These are phyloP conservation scores for Candida saitoana DNA, from an alignment of 805 yeast genomes.

Conservation along the genomic window DNA sequence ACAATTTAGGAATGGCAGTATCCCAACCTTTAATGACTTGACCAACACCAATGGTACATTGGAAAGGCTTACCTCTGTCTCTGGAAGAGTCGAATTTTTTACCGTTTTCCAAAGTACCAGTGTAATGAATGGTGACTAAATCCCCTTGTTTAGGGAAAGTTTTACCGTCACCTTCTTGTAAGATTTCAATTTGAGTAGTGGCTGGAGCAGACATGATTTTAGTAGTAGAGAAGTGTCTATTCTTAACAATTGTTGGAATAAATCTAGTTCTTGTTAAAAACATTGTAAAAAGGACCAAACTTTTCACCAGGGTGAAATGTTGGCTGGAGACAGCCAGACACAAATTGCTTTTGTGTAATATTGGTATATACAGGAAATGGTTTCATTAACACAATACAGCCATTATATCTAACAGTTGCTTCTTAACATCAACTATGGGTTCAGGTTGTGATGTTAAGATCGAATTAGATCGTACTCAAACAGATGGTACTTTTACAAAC, in stretches of 20 bases:
- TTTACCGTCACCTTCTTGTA: slow-evolving; percentile 72
- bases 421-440: not conserved
- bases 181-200: slow-evolving; percentile 38
- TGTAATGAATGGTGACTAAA: slow-evolving; percentile 88
- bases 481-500: slow-evolving; percentile 45
- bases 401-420: too few species aligned
- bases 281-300: too few species aligned
- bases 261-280: slow-evolving; percentile 1
- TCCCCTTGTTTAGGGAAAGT: slow-evolving; percentile 87
- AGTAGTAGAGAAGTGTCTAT: slow-evolving; percentile 1
- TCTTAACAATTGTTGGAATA: not conserved
- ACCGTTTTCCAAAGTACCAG: slow-evolving; percentile 92
- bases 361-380: too few species aligned
- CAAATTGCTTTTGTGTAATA: too few species aligned
- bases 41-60: slow-evolving; percentile 90
- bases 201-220: slow-evolving; percentile 35
- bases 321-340: too few species aligned
- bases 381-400: too few species aligned
- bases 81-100: slow-evolving; percentile 93
- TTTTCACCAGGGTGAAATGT: too few species aligned
- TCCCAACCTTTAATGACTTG: slow-evolving; percentile 96
- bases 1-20: slow-evolving; percentile 85
- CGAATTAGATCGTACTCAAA: slow-evolving; percentile 28
- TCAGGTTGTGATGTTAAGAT: slow-evolving; percentile 23
- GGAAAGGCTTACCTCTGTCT: slow-evolving; percentile 94